Base-by-base conservation (phyloP, 176 grass and related monocot genomes). In the Cenchrus americanus region DNA sequence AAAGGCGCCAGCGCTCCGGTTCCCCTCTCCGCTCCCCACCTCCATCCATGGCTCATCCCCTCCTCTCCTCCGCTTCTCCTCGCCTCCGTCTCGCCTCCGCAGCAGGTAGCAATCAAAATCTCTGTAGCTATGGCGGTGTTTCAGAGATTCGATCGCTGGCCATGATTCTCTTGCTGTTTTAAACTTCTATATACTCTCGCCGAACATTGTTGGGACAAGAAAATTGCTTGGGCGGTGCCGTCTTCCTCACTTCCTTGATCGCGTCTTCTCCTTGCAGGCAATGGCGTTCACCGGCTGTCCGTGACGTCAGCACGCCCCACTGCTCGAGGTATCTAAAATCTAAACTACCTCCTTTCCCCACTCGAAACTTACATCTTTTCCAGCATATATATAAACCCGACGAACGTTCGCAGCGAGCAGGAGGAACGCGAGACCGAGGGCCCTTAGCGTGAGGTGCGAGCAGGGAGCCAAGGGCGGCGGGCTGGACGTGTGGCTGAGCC, bases 401-500 rank as follows among this genome's bases (percentile, higher is more conserved):
- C 42, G 57, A 7, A 10, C 14, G 42, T 47, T 41, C 15, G 19
- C 58, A 37, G 77, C 42, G 54, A 76, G 49, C 44, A 32, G 72
- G 82, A 71, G 75, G 72, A 83, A 4, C 63, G 3, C 34, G 76
- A 82, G 87, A n/a, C 13, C 5, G 54, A 86, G 51, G n/a, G 83
- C 85, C 22, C 74, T 86, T 73, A 82, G 73, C 26, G 66, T 95
- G 5, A 80, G 90, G 82, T 95, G 93, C 49, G 90, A 95, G 46
- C 89, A 92, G 87, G 89, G 92, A 15, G 21, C 75, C 59, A 92
- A 92, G 78, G 83, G 78, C n/a, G 71, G 67, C 44, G 93, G 90
- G 57, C 19, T 95, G 75, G 90, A 88, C 81, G 84, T 90, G 80
- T 95, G 93, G 93, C 87, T 95, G 65, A 92, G 93, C 85, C 93